Evolutionary conservation across 371 early-diverging fungal genomes (phyloP).

Genomic region (Rhizomucor pusillus): DNA sequence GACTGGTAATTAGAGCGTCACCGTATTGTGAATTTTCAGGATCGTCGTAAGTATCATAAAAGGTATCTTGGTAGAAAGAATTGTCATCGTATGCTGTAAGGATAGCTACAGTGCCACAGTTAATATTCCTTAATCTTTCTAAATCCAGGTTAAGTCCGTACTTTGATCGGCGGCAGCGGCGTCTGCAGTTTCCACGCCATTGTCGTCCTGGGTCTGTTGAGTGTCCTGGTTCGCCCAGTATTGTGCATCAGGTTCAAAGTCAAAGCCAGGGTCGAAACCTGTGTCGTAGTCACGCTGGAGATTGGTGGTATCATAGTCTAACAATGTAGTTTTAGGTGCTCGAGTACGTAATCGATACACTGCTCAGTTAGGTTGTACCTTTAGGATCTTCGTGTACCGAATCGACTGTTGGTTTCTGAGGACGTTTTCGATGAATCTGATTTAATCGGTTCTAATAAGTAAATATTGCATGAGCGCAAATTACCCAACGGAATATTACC

Average conservation of each 20-base stretch:
- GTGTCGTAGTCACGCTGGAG: slow-evolving; percentile 5
- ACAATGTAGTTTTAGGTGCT: too few species aligned
- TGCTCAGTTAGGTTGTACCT: too few species aligned
- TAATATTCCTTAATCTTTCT: background rate
- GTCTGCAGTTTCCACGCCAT: slow-evolving; percentile 5
- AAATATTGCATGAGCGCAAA: too few species aligned
- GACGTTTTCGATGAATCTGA: too few species aligned
- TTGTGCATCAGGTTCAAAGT: slow-evolving; percentile 27
- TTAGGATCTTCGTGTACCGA: too few species aligned
- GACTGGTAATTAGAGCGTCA: slow-evolving; percentile 38
- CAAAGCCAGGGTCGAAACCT: slow-evolving; percentile 17
- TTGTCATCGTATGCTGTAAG: slow-evolving; percentile 29
- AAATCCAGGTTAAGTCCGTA: slow-evolving; percentile 7
- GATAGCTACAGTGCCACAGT: slow-evolving; percentile 12
- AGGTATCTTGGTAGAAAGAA: slow-evolving; percentile 28
- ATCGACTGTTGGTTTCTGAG: too few species aligned
- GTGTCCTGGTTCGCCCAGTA: slow-evolving; percentile 39
- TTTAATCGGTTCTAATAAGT: too few species aligned
- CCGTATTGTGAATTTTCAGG: slow-evolving; percentile 28
- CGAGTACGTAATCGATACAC: too few species aligned
- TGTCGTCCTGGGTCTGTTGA: background rate
- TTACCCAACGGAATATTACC: slow-evolving; percentile 3
- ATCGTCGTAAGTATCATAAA: slow-evolving; percentile 22
- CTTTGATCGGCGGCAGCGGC: slow-evolving; percentile 22
- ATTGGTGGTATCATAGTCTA: background rate